Conservation (phyloP, 2,329 filamentous ascomycete genomes). For the Blumeria hordei region DNA sequence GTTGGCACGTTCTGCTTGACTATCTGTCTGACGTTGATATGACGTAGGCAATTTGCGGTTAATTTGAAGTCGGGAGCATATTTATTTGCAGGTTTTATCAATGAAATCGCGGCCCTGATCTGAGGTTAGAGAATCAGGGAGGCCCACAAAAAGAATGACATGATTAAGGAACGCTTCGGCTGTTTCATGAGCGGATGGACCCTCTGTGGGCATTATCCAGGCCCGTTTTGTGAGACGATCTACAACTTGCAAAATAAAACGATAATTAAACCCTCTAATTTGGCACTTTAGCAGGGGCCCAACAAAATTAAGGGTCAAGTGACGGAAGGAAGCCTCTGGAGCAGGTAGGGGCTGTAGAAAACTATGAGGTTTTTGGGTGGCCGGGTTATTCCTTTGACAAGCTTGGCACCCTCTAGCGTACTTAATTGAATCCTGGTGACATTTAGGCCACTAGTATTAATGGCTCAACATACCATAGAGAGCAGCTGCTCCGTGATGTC, state of each 20-base stretch:
- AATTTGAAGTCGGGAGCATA: background rate
- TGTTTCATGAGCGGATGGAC: background rate
- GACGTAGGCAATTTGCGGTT: background rate
- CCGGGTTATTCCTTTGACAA: background rate
- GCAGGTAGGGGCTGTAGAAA: background rate
- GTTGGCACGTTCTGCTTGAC: background rate
- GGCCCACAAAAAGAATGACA: conserved; percentile 5
- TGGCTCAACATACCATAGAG: no score
- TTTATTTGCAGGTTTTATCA: background rate
- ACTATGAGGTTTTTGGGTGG: background rate
- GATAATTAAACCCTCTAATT: no score
- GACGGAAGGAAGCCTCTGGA: background rate
- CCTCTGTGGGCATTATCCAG: background rate
- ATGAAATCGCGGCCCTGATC: background rate
- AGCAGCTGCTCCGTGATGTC: no score
- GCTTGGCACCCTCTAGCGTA: background rate
- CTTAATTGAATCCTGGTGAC: no score
- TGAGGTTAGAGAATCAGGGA: background rate
- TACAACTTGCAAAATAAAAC: background rate
- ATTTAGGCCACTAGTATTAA: no score
- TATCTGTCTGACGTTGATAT: background rate
- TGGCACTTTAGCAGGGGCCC: no score
- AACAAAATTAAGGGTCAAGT: background rate
- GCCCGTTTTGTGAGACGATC: background rate
- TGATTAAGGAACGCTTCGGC: conserved; percentile 7